Conservation (phyloP, 139 green algal species). For the Coelastrella sp. region DNA sequence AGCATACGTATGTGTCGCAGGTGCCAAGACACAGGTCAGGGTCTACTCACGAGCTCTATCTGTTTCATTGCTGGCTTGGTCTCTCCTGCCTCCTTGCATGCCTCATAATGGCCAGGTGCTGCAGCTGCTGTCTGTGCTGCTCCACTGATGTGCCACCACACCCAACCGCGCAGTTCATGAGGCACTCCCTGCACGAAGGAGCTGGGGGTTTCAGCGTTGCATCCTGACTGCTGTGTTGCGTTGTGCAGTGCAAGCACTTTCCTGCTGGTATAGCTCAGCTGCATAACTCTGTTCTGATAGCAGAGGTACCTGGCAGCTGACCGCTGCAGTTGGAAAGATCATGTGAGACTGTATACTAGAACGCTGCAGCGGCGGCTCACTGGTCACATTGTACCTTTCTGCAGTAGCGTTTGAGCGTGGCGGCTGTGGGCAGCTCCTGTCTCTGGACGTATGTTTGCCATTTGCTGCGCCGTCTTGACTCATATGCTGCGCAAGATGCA, state of each 20-base stretch:
- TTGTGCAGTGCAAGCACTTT: too few species aligned
- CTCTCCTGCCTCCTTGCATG: constrained; percentile 54
- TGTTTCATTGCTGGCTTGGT: constrained; percentile 58
- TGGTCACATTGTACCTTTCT: constrained; percentile 54
- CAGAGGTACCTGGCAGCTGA: too few species aligned
- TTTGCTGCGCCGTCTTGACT: constrained; percentile 34
- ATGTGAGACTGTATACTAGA: too few species aligned
- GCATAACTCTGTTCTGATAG: too few species aligned
- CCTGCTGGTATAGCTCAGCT: too few species aligned
- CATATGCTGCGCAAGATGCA: constrained; percentile 41
- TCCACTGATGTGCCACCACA: constrained; percentile 77
- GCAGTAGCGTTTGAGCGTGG: constrained; percentile 71
- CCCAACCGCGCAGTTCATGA: constrained; percentile 62
- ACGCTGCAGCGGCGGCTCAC: too few species aligned
- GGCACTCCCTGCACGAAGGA: constrained; percentile 61
- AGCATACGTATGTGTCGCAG: too few species aligned
- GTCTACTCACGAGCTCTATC: constrained; percentile 75
- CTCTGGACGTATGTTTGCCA: constrained; percentile 50
- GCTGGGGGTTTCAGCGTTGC: neutral
- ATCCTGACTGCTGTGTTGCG: too few species aligned
- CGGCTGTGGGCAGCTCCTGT: constrained; percentile 44
- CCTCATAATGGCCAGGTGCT: constrained; percentile 37
- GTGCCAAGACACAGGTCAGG: too few species aligned
- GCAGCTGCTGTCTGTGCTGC: constrained; percentile 45
- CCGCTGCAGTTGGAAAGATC: too few species aligned